Evolutionary conservation across 192 early-diverging fungal species (phyloP).

Genomic region (Linnemannia elongata): DNA sequence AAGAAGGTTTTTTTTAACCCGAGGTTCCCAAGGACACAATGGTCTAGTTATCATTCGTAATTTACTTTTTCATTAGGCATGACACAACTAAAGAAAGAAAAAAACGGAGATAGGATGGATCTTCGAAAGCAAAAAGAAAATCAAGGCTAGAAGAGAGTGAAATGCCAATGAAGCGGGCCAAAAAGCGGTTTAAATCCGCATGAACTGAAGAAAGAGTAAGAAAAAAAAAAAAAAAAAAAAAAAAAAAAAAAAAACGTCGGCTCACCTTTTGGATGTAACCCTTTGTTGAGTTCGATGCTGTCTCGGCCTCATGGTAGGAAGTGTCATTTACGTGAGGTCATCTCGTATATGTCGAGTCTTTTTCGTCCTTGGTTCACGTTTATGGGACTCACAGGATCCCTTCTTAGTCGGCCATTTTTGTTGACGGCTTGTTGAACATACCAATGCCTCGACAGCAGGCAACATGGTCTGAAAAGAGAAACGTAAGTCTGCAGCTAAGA

Average conservation of each 20-base stretch:
- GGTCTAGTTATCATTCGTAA: too few relatives aligned
- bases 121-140: not conserved
- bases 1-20: too few relatives aligned
- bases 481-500: too few relatives aligned
- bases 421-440: not conserved
- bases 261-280: not conserved
- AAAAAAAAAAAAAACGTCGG: not conserved
- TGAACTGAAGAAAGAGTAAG: not conserved
- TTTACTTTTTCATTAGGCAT: too few relatives aligned
- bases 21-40: too few relatives aligned
- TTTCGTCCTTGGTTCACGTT: slow-evolving; percentile 9
- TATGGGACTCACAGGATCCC: not conserved
- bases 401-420: not conserved
- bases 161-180: not conserved
- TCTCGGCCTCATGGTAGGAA: not conserved
- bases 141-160: not conserved
- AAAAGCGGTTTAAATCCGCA: not conserved
- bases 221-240: too few relatives aligned
- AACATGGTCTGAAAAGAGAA: too few relatives aligned
- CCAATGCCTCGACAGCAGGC: too few relatives aligned
- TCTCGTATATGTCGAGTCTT: not conserved
- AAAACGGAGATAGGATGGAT: not conserved
- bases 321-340: not conserved
- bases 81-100: not conserved
- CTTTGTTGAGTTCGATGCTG: not conserved